Percentiles rank a stretch among this genome's conserved stretches.
These are phyloP conservation scores for Fusarium verticillioides DNA, from an alignment of 2,329 filamentous ascomycete species.

Conservation along the genomic window DNA sequence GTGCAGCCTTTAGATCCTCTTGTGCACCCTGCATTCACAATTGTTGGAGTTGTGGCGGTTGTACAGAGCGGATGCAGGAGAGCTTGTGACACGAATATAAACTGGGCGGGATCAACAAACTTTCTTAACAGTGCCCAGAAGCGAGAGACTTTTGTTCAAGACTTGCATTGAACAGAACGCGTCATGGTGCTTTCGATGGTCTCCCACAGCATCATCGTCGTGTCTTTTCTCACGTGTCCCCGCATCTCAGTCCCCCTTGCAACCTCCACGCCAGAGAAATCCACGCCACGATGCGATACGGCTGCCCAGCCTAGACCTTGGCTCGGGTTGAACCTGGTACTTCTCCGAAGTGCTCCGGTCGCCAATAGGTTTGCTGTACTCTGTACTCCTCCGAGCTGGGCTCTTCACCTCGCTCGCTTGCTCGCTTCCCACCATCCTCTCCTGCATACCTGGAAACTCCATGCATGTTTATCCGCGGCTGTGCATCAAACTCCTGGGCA, in stretches of 20 bases:
- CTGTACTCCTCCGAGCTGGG: slow-evolving; percentile 29
- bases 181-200: slow-evolving; percentile 39
- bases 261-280: slow-evolving; percentile 39
- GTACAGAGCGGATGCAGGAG: slow-evolving; percentile 4
- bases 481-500: slow-evolving; percentile 41
- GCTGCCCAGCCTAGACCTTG: slow-evolving; percentile 38
- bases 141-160: slow-evolving; percentile 24
- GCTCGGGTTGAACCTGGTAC: slow-evolving; percentile 37
- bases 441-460: slow-evolving; percentile 36
- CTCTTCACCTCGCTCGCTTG: slow-evolving; percentile 15
- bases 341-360: slow-evolving; percentile 26
- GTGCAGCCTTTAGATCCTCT: slow-evolving; percentile 7
- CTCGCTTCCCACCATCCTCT: slow-evolving; percentile 40
- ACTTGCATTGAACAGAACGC: slow-evolving; percentile 27
- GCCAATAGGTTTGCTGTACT: slow-evolving; percentile 20
- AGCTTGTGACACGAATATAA: slow-evolving; percentile 22
- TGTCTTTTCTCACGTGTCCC: slow-evolving; percentile 44
- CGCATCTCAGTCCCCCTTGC: slow-evolving; percentile 42
- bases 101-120: slow-evolving; percentile 13
- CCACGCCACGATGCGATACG: slow-evolving; percentile 42
- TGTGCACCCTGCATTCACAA: slow-evolving; percentile 11
- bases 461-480: slow-evolving; percentile 44
- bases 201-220: slow-evolving; percentile 40
- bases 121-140: slow-evolving; percentile 15
- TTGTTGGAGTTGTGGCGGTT: slow-evolving; percentile 13